Evolutionary conservation across 2,329 filamentous ascomycete species (phyloP), one percentile per base, ranked within the genome.

Genomic region (Trichophaea hybrida): DNA sequence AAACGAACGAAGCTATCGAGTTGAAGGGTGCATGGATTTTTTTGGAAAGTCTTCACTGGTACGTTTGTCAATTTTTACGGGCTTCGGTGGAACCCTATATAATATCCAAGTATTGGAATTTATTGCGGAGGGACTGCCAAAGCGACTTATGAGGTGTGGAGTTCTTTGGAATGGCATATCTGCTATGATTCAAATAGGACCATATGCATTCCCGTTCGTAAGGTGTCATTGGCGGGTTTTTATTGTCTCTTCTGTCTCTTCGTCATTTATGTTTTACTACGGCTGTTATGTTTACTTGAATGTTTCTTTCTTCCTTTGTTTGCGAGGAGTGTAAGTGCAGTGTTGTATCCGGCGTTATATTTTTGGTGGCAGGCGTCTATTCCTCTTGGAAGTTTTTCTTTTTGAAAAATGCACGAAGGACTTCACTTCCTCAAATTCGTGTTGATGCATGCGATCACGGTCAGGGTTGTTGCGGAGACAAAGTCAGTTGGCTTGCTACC

Each of bases 1-100:
- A 74, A 73, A 61, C 68, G 72, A 64, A 70, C 73, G 60, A 73
- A 73, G 61, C 38, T 55, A 46, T 44, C 35, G 34, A 43, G 24
- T 31, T 55, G 35, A 40, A 32, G 35, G 40, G 24, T 13, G n/a
- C 31, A 66, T 65, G 55, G 66, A 65, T 51, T 65, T 66, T 63
- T 67, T 61, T 66, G 60, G 54, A 60, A 51, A 60, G 55, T 60
- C 57, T 49, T 54, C 35, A 49, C 43, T 57, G 46, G 57, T 59
- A 33, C 49, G 46, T 61, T 60, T 63, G 62, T 60, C 60, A 51
- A 58, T 58, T 63, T 67, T 67, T 67, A 64, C 65, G 64, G 60
- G 58, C 63, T 62, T 64, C 58, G 37, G 57, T 57, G 17, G 35
- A 15, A 44, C 50, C 46, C 44, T 64, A 59, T 55, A 55, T 56